Evolutionary conservation across 768 basidiomycete species (phyloP).

Genomic region (Leccinum subgranulosum): DNA sequence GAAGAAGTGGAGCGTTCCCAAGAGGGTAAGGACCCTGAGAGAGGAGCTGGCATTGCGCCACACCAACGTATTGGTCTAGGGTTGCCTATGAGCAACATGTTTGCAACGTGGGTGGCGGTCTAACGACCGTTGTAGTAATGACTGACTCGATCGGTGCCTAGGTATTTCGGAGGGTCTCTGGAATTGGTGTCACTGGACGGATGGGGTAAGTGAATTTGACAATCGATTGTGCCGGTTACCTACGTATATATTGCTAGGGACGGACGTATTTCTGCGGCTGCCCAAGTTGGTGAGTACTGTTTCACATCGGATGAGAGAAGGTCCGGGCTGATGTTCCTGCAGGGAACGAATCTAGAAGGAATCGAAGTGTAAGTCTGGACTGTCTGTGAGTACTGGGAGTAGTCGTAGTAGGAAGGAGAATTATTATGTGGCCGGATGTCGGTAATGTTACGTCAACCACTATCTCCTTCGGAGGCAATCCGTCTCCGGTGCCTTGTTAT

Average conservation of each 20-base stretch:
- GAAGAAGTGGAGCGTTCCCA: conserved; percentile 21
- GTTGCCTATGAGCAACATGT: conserved; percentile 87
- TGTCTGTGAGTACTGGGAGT: neutral
- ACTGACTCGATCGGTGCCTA: conserved; percentile 24
- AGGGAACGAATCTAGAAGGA: conserved; percentile 86
- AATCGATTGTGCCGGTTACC: neutral
- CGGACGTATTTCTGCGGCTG: conserved; percentile 77
- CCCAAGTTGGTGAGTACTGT: conserved; percentile 65
- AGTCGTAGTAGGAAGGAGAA: neutral
- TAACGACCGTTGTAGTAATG: neutral
- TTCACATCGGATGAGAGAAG: neutral
- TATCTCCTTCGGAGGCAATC: neutral
- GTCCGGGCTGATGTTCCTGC: neutral
- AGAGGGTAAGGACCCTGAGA: conserved; percentile 36
- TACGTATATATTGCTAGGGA: conserved; percentile 46
- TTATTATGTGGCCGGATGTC: neutral
- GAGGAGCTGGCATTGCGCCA: conserved; percentile 42
- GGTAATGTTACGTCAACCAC: neutral
- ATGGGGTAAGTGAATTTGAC: conserved; percentile 57
- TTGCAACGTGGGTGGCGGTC: conserved; percentile 58
- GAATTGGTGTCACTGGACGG: conserved; percentile 79
- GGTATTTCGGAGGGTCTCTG: conserved; percentile 81
- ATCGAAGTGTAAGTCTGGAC: conserved; percentile 59
- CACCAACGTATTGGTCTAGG: conserved; percentile 78
- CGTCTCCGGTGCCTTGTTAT: neutral